Base-by-base conservation (phyloP, 441 rosid species). In the Eutrema salsugineum region DNA sequence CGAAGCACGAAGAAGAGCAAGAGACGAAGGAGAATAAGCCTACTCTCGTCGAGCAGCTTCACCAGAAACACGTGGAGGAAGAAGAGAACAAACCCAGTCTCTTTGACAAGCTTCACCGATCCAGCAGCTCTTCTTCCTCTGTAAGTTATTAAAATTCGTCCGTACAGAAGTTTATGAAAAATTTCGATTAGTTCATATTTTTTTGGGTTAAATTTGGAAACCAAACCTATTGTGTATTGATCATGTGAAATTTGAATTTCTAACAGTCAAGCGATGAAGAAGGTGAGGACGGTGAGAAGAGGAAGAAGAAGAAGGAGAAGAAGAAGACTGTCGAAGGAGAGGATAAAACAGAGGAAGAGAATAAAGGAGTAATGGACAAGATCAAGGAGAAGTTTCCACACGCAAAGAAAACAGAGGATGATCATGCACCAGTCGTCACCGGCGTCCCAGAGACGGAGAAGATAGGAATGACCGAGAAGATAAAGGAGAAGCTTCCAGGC, bases 241-340 rank as follows among this genome's bases (percentile, higher is more conserved):
- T n/a, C 1, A 1, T 42, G 6, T 42, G 50, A n/a, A 6, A n/a
- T 53, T 16, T 39, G 22, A 24, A 61, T 53, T 7, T 55, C 5
- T 15, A 60, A 70, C 88, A 93, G 98, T 93, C 97, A 0, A 83
- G 92, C 60, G 95, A 85, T 1, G 97, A 92, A 80, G 97, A 87
- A 77, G 89, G 57, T 12, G 88, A 66, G 3, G 87, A 77, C 24
- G 85, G 51, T 17, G 82, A 54, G 60, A 75, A 78, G 63, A 79
- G 75, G 70, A 79, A 83, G 77, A 83, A 78, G 76, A 70, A 80
- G 43, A 68, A 73, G 65, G 51, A 70, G 48, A 58, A 79, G 44
- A 84, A 80, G 82, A 83, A 87, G 74, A 84, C 79, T 42, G 11
- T 54, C 0, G 53, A 38, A 16, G 86, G 80, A 68, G 86, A 77